phyloP scores from a whole-genome alignment of 2,329 filamentous ascomycete genomes.

The Berkeleyomyces basicola region DNA sequence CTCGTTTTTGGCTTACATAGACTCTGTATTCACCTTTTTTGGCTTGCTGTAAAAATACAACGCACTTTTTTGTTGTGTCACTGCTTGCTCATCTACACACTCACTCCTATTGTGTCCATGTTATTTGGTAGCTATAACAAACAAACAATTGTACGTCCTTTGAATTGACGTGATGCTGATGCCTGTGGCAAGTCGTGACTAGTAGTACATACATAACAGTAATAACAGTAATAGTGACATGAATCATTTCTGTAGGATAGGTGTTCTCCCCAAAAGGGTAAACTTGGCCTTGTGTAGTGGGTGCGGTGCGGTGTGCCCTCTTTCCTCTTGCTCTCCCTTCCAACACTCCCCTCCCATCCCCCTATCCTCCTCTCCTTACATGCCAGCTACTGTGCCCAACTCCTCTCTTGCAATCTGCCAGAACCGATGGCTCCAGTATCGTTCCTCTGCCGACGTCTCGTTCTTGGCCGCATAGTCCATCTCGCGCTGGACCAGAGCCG shows the following conservation, averaged over 20 bases:
- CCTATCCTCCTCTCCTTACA: neutral
- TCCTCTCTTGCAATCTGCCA: constrained; percentile 30
- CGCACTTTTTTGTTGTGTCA: too few species aligned
- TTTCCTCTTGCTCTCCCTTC: neutral
- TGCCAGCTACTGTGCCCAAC: neutral
- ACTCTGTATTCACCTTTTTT: neutral
- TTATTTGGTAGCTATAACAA: too few species aligned
- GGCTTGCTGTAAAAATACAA: neutral
- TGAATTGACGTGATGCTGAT: too few species aligned
- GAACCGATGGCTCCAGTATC: constrained; percentile 33
- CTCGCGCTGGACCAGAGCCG: constrained; percentile 20
- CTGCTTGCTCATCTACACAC: too few species aligned
- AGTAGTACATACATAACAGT: too few species aligned
- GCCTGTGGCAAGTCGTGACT: too few species aligned
- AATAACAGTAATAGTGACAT: too few species aligned
- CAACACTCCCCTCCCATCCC: neutral
- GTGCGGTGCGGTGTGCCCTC: neutral
- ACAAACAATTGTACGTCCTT: too few species aligned
- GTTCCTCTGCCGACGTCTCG: constrained; percentile 16
- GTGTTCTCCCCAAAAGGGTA: too few species aligned
- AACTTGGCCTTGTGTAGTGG: too few species aligned
- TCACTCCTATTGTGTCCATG: too few species aligned
- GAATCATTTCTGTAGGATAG: too few species aligned
- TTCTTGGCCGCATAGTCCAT: constrained; percentile 15
- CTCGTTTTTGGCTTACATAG: neutral